Base-by-base conservation (phyloP, 768 basidiomycete genomes). In the Termitomyces sp. region DNA sequence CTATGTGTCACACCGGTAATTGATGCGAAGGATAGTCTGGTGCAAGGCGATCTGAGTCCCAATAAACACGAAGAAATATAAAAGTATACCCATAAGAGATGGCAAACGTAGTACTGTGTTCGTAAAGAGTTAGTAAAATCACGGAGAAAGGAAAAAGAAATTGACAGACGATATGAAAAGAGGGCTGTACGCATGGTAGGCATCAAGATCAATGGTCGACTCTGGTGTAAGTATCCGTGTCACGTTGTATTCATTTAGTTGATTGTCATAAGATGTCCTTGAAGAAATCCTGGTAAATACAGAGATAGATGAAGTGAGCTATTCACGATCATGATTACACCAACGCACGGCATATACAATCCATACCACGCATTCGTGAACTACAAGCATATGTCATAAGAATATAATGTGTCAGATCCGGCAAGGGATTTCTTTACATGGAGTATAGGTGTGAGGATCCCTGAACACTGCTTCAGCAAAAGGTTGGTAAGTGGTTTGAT, bases 21-120 rank as follows among this genome's bases (percentile, higher is more conserved):
- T 22, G 86, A 82, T 5, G 91, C 91, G 66, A 94, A 94, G n/a
- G 88, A 89, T 11, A 94, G 76, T 24, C 65, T 66, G 20, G 7
- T 55, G 13, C 12, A 38, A 33, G 12, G 7, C 12, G 38, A 40
- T 18, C 5, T 39, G 12, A 54, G 39, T 28, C 35, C 3, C 32
- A 33, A 33, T n/a, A 32, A 38, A 36, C n/a, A 45, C n/a, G 9
- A 33, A 55, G 4, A 4, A 35, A 15, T n/a, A n/a, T 8, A 7
- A n/a, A 35, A 20, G 6, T 28, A 33, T 59, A 66, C 36, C 87
- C 91, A 67, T 93, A 94, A 16, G 86, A 79, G 33, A 94, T 74
- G 11, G 92, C 87, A 69, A 93, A 94, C 1, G 90, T 88, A 36
- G 84, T 83, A 66, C 65, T 66, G n/a, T 57, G 7, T 32, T 24